A percentile compares a stretch with the other conserved stretches of the same genome.
Conservation (phyloP, 495 filamentous ascomycete genomes). For the Opeltia flavorubescens region DNA sequence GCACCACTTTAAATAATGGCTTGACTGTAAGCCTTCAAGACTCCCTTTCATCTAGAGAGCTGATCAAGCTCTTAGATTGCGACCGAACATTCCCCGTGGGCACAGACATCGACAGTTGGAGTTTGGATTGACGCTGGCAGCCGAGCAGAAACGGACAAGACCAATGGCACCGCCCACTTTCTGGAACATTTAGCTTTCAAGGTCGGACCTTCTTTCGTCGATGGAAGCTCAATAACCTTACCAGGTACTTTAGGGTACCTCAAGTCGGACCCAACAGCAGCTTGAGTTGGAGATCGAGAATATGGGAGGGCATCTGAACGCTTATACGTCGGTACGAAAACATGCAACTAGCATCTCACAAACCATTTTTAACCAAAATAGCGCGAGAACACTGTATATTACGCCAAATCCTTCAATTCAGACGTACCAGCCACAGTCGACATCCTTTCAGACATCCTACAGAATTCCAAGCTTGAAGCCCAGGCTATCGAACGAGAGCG, state of each 20-base stretch:
- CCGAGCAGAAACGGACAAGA: conserved; percentile 94
- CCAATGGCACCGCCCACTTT: conserved; percentile 98
- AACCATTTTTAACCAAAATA: conserved; percentile 21
- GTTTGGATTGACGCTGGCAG: conserved; percentile 99
- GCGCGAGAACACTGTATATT: conserved; percentile 99
- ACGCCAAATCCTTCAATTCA: conserved; percentile 95
- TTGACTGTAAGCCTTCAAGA: conserved; percentile 58
- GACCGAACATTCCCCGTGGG: conserved; percentile 94
- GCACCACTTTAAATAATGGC: conserved; percentile 91
- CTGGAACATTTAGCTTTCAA: conserved; percentile 99
- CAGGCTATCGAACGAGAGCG: conserved; percentile 90
- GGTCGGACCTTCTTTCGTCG: conserved; percentile 35
- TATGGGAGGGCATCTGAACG: conserved; percentile 98
- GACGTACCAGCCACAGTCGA: conserved; percentile 92
- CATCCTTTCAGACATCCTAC: conserved; percentile 96
- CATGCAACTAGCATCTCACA: not conserved
- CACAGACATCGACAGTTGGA: conserved; percentile 95
- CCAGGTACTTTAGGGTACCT: conserved; percentile 53
- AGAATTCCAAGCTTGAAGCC: conserved; percentile 93
- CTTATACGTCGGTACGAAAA: conserved; percentile 88
- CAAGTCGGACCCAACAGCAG: conserved; percentile 85
- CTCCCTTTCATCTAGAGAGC: conserved; percentile 20
- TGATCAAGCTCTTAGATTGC: conserved; percentile 55
- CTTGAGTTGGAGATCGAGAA: conserved; percentile 99
- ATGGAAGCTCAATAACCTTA: conserved; percentile 7